Evolutionary conservation across 805 yeast species (phyloP).

Genomic region (Candida sakaeoensis): DNA sequence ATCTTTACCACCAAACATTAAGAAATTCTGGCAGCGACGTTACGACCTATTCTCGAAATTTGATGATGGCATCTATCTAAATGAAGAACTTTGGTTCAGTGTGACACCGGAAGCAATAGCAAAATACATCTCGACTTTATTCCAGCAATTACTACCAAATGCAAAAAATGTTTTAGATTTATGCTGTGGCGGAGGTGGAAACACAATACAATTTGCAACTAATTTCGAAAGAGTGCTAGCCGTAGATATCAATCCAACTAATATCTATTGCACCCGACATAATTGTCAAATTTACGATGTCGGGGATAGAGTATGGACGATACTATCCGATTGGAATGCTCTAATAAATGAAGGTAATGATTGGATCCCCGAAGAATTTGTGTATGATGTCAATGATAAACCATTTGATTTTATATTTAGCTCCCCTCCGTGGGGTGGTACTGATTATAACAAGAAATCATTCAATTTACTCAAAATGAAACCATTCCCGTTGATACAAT

Average conservation of each 20-base stretch:
- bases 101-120: constrained; percentile 85
- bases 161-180: constrained; percentile 55
- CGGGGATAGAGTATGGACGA: constrained; percentile 45
- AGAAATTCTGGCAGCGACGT: constrained; percentile 64
- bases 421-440: constrained; percentile 94
- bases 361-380: constrained; percentile 32
- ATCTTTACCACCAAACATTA: constrained; percentile 37
- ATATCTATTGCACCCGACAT: constrained; percentile 61
- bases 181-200: constrained; percentile 89
- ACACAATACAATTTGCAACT: constrained; percentile 69
- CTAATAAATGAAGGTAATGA: constrained; percentile 16
- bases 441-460: constrained; percentile 41
- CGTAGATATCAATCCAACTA: constrained; percentile 56
- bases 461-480: constrained; percentile 45
- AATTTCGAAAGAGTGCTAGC: constrained; percentile 56
- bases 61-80: constrained; percentile 67
- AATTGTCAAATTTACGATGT: constrained; percentile 67
- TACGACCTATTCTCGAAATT: constrained; percentile 55
- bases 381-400: constrained; percentile 7
- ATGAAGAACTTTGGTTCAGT: constrained; percentile 76
- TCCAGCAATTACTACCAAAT: constrained; percentile 49
- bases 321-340: constrained; percentile 48
- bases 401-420: constrained; percentile 56
- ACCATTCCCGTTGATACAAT: constrained; percentile 47
- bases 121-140: constrained; percentile 50